These are phyloP conservation scores for Diplosphaera chodatii DNA, from an alignment of 139 green algal species.

Conservation along the genomic window DNA sequence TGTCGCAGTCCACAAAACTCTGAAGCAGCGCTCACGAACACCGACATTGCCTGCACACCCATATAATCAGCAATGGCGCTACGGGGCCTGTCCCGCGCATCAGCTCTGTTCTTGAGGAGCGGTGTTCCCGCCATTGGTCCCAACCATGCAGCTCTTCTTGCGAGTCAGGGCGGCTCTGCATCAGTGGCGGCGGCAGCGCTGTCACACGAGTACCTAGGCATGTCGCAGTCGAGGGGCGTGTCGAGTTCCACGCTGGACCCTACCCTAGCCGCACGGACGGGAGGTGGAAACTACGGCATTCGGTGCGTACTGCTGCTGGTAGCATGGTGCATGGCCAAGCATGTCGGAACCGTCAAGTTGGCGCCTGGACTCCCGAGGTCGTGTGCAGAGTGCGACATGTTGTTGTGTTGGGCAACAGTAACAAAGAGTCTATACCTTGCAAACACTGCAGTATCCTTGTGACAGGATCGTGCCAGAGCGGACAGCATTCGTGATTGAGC, in stretches of 20 bases:
- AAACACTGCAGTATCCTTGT: too few relatives aligned
- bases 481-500: constrained; percentile 65
- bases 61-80: too few relatives aligned
- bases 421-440: too few relatives aligned
- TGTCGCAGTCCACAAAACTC: too few relatives aligned
- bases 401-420: too few relatives aligned
- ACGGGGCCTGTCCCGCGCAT: neutral
- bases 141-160: neutral
- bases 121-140: neutral
- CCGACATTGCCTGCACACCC: too few relatives aligned
- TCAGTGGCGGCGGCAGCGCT: too few relatives aligned
- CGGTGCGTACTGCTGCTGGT: neutral
- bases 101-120: neutral
- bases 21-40: too few relatives aligned
- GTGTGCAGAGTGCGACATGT: too few relatives aligned
- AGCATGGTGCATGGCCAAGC: too few relatives aligned
- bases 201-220: neutral
- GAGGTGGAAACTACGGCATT: constrained; percentile 11
- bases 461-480: constrained; percentile 88
- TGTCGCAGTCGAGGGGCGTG: neutral
- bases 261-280: neutral
- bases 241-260: neutral
- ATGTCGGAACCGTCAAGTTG: too few relatives aligned
- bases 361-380: too few relatives aligned
- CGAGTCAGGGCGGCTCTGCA: neutral